phyloP scores from a whole-genome alignment of 257 asterid species.

The Scutellaria barbata region DNA sequence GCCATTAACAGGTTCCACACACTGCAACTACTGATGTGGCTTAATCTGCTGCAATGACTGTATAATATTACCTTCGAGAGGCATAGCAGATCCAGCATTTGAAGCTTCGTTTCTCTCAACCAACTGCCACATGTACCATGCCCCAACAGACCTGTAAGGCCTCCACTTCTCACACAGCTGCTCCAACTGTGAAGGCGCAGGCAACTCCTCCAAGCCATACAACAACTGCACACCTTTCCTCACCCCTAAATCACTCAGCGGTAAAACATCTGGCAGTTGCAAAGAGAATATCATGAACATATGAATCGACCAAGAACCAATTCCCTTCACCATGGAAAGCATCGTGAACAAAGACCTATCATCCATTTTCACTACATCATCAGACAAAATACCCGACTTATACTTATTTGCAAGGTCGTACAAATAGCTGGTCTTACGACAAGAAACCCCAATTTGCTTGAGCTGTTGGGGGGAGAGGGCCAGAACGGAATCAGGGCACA shows the following conservation, averaged over 20 bases:
- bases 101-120: slow-evolving; percentile 73
- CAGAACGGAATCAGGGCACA: slow-evolving; percentile 72
- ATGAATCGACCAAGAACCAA: slow-evolving; percentile 97
- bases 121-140: slow-evolving; percentile 97
- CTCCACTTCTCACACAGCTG: slow-evolving; percentile 89
- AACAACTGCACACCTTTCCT: slow-evolving; percentile 92
- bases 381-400: slow-evolving; percentile 77
- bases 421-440: slow-evolving; percentile 83
- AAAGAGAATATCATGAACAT: slow-evolving; percentile 96
- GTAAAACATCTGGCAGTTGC: slow-evolving; percentile 94
- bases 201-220: slow-evolving; percentile 83
- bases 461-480: slow-evolving; percentile 79
- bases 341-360: slow-evolving; percentile 84
- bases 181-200: slow-evolving; percentile 90
- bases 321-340: slow-evolving; percentile 97
- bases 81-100: slow-evolving; percentile 43
- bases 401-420: slow-evolving; percentile 83
- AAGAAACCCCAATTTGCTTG: slow-evolving; percentile 92
- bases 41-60: slow-evolving; percentile 80
- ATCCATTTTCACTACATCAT: slow-evolving; percentile 85
- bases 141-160: slow-evolving; percentile 94
- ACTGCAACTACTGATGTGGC: slow-evolving; percentile 71
- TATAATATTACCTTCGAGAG: slow-evolving; percentile 52
- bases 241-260: slow-evolving; percentile 89
- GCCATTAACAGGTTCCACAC: slow-evolving; percentile 79